Base-by-base conservation (phyloP, 305 asterid genomes). In the Fraxinus platypoda region DNA sequence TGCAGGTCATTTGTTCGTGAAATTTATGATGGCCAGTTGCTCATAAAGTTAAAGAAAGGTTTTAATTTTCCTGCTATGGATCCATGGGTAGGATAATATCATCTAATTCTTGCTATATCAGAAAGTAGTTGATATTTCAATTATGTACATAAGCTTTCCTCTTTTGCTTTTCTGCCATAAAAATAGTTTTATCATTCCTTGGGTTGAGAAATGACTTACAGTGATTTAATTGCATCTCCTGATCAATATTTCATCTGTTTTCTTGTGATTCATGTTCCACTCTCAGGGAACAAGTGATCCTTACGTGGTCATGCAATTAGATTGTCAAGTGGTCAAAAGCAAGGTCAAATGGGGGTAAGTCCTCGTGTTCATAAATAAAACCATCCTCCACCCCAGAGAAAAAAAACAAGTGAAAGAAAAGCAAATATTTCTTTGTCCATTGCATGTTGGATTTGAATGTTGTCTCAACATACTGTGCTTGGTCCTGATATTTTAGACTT, bases 271-370 rank as follows among this genome's bases (percentile, higher is more conserved):
- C 46, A 64, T 74, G 28, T 87, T 77, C 78, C 79, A 13, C 78
- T 88, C 70, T 43, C 90, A 96, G 99, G 99, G 99, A 85, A 94
- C 98, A 73, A 96, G 99, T 82, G 98, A 96, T 91, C 99, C 99
- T 49, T 96, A 96, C 83, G 98, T 93, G 81, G 88, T 96, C 84
- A 76, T 94, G 85, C 94, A 94, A 83, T 87, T 96, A 90, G 93
- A 94, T 76, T 84, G 92, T 85, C 98, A 93, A 89, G 88, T 83
- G 76, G 92, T 86, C 84, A 94, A 92, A 89, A 96, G 98, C 94
- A 92, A 93, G 85, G 90, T 92, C 62, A 96, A 93, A 85, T 96
- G 98, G 98, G 99, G 97, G 99, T 96, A 92, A 89, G 95, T 85
- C 73, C 85, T 78, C 52, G 21, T 59, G 23, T 76, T 71, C 77